Base-by-base conservation (phyloP, 805 yeast genomes). In the Metschnikowia rubicola region DNA sequence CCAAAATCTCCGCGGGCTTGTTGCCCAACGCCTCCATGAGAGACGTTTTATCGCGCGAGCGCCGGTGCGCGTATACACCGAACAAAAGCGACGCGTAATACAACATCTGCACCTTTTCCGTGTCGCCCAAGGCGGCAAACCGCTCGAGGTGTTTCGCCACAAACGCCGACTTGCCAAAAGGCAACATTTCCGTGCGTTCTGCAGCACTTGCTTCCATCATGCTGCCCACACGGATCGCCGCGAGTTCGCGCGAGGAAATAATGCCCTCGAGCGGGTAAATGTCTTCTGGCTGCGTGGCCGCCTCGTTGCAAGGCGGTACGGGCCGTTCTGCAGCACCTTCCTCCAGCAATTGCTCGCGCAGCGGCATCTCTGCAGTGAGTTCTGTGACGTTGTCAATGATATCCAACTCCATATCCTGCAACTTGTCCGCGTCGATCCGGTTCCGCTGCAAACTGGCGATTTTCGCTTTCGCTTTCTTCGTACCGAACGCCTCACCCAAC, bases 401-500 rank as follows among this genome's bases (percentile, higher is more conserved):
- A 57, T 88, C 94, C 50, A 80, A 65, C 63, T 92, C 94, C 43
- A 83, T 73, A 50, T 78, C 85, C 46, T 79, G 86, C 55, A 94
- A 77, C 65, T 83, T 80, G 43, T 81, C 95, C 2, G 96, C 78
- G 63, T 94, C 97, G 61, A 94, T 83, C 58, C 86, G 78, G 69
- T 94, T 94, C 65, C 86, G 81, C 60, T 84, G 94, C 59, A 82
- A 68, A 63, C 85, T 92, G 43, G 79, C 71, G 60, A 94, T 86
- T 32, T 96, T 96, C 58, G 88, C 86, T 72, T 89, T 92, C 52
- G 97, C 97, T 71, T 83, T 91, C 71, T 88, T 91, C 48, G 99
- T 92, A 77, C 99, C 99, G 59, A 94, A 94, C 3, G 94, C 95
- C 68, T 89, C 92, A 61, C 99, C 99, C 61, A 94, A 77, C 2